Evolutionary conservation across 75 land plant species (phyloP).

Genomic region (Pinus albicaulis): DNA sequence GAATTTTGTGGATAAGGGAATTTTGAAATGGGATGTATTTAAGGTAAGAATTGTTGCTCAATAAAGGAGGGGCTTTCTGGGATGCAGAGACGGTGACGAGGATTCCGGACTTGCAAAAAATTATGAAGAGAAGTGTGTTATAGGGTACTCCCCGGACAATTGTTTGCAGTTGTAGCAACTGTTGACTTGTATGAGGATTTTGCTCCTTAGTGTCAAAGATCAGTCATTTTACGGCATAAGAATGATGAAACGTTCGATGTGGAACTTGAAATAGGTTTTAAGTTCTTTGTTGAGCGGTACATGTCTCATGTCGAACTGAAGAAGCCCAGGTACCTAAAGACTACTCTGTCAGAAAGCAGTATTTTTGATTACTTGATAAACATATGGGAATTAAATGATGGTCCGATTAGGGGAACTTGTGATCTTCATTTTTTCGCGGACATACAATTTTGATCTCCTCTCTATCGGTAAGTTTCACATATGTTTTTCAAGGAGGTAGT

Average conservation of each 20-base stretch:
- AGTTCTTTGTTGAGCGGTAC: conserved; percentile 91
- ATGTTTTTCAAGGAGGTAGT: too few relatives aligned
- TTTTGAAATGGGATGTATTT: not conserved
- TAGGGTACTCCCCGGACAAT: conserved; percentile 86
- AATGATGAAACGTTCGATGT: conserved; percentile 84
- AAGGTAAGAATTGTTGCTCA: not conserved
- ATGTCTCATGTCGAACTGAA: conserved; percentile 84
- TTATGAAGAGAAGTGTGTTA: too few relatives aligned
- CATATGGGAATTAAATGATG: too few relatives aligned
- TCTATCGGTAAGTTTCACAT: too few relatives aligned
- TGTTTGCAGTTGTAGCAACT: conserved; percentile 89
- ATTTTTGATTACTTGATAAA: too few relatives aligned
- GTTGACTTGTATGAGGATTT: conserved; percentile 96
- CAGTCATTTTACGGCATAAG: conserved; percentile 51
- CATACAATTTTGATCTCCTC: too few relatives aligned
- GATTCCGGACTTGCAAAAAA: too few relatives aligned
- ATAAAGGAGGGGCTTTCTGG: too few relatives aligned
- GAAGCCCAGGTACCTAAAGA: conserved; percentile 74
- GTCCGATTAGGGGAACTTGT: too few relatives aligned
- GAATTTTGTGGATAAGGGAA: not conserved
- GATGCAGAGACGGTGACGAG: too few relatives aligned
- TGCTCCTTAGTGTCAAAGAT: conserved; percentile 94
- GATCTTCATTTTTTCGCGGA: too few relatives aligned
- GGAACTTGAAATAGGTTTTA: conserved; percentile 93
- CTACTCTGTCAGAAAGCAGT: too few relatives aligned